Evolutionary conservation across 257 asterid genomes (phyloP), one percentile per base, ranked within the genome.

Genomic region (Solanum tarijense): DNA sequence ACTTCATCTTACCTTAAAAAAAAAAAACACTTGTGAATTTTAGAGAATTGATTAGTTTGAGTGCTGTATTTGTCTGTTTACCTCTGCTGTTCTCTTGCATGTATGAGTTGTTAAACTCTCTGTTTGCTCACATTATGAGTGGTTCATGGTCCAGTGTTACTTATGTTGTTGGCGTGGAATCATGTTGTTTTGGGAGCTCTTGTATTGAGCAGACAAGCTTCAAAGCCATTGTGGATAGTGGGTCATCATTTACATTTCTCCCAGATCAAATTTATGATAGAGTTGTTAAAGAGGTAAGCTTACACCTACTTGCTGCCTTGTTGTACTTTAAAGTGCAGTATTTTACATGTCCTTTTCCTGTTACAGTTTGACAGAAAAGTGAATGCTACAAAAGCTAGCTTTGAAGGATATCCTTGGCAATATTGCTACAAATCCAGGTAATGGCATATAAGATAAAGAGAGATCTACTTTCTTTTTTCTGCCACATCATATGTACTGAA

Each of bases 401-500:
- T 95, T 83, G 90, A 93, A 90, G 98, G 98, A 88, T 93, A 94
- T 89, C 98, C 97, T 36, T 95, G 98, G 96, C 86, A 94, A 88
- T 93, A 95, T 92, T 95, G 98, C 91, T 95, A 95, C 93, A 93
- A 94, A 91, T 90, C 94, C 89, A 94, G 98, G 98, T 95, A 92
- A 74, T 34, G 87, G 88, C 88, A 87, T 60, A 52, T 79, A 43
- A 48, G n/a, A n/a, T 69, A 78, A 25, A 11, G 81, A 73, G 78
- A 55, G 4, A 62, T 41, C 84, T 83, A 10, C 58, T 81, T 83
- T 73, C 36, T 89, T 89, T 55, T 88, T 78, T 68, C 52, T 68
- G 12, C 32, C 12, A 65, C 88, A 32, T 87, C 78, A 83, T 87
- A 29, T 84, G 71, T 39, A 48, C 89, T 86, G 84, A 41, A 87